These are phyloP conservation scores for Stylosanthes scabra DNA, from an alignment of 331 rosid genomes.

Conservation along the genomic window DNA sequence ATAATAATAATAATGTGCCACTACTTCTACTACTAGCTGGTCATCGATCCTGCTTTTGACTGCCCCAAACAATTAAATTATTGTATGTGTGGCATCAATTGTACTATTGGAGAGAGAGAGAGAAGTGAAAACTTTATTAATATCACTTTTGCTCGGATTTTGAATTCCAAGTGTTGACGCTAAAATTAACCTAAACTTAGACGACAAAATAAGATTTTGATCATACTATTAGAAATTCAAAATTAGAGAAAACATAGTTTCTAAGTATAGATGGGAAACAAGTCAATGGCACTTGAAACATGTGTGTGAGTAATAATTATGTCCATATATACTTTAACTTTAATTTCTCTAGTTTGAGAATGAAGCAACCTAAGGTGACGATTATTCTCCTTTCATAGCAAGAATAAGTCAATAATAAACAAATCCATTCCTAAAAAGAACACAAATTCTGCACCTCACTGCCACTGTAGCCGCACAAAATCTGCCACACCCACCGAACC, in stretches of 20 bases:
- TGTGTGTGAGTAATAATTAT: slow-evolving; percentile 6
- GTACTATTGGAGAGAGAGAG: too few relatives aligned
- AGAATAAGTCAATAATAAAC: not conserved
- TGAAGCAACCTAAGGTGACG: not conserved
- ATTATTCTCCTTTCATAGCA: not conserved
- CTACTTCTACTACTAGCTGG: not conserved
- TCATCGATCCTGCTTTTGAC: slow-evolving; percentile 42
- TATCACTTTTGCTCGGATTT: not conserved
- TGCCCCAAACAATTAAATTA: not conserved
- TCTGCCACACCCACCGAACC: not conserved
- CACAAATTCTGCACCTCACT: slow-evolving; percentile 7
- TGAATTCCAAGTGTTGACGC: not conserved
- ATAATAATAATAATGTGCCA: too few relatives aligned
- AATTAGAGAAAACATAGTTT: not conserved
- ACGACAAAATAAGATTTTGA: not conserved
- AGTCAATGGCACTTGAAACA: slow-evolving; percentile 9
- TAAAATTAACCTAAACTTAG: not conserved
- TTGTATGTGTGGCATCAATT: too few relatives aligned
- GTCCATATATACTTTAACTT: slow-evolving; percentile 4
- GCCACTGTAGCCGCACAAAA: slow-evolving; percentile 3
- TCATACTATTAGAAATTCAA: too few relatives aligned
- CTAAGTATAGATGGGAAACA: slow-evolving; percentile 8
- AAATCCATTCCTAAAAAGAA: slow-evolving; percentile 13
- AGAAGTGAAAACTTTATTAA: too few relatives aligned
- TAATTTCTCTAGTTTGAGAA: slow-evolving; percentile 24